Percentiles rank a stretch among this genome's conserved stretches.
phyloP scores from a whole-genome alignment of 192 early-diverging fungal species.

The Geosiphon pyriformis region DNA sequence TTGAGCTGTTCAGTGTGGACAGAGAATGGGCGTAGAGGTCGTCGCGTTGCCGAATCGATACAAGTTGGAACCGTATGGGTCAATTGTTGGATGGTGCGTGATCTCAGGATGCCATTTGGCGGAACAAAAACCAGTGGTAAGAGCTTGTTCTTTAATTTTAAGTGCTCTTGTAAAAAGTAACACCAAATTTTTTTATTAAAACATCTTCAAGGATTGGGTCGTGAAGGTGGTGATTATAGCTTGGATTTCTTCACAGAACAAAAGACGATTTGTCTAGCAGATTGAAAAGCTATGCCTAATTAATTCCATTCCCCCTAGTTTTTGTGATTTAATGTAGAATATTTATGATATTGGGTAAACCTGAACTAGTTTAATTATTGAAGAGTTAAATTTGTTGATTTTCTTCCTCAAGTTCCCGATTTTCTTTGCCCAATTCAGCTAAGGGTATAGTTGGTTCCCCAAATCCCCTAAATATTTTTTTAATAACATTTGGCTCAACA shows the following conservation, averaged over 20 bases:
- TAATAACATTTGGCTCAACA: neutral
- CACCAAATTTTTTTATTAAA: neutral
- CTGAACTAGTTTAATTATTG: too few species aligned
- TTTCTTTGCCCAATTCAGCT: too few species aligned
- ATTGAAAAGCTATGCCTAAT: too few species aligned
- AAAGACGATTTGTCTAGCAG: slow-evolving; percentile 45
- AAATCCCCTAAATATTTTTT: neutral
- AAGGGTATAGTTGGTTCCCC: too few species aligned
- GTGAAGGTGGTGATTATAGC: slow-evolving; percentile 62
- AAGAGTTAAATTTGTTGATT: too few species aligned
- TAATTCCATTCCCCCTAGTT: too few species aligned
- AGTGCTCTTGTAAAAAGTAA: neutral
- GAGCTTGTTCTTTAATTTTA: neutral
- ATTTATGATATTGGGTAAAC: too few species aligned
- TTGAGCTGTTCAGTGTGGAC: slow-evolving; percentile 70
- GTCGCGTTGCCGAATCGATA: slow-evolving; percentile 55
- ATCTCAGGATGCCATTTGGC: slow-evolving; percentile 76
- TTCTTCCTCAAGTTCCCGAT: too few species aligned
- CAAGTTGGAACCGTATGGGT: slow-evolving; percentile 73
- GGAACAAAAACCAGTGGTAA: slow-evolving; percentile 58
- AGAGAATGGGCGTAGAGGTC: slow-evolving; percentile 50
- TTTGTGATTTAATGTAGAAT: too few species aligned
- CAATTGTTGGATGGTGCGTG: slow-evolving; percentile 70
- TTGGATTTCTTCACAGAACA: slow-evolving; percentile 64
- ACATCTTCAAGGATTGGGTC: slow-evolving; percentile 40